A percentile compares a stretch with the other conserved stretches of the same genome.
phyloP scores from a whole-genome alignment of 768 basidiomycete genomes.

The Lactarius pseudohatsudake region DNA sequence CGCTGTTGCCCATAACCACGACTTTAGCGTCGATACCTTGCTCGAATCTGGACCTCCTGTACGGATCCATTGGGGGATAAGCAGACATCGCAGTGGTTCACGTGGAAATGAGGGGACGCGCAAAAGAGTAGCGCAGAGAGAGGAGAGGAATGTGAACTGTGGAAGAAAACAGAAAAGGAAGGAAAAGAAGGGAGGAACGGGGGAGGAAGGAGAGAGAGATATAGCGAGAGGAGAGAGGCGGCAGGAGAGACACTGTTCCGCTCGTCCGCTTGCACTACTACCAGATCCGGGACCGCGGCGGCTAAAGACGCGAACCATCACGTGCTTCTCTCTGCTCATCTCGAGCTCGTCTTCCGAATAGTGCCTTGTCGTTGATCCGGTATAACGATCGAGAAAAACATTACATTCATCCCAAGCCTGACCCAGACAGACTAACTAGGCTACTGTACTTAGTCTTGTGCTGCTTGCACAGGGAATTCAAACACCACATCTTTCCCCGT shows the following conservation, averaged over 20 bases:
- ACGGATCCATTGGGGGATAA: slow-evolving; percentile 62
- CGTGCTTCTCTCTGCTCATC: background rate
- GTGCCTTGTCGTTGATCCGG: background rate
- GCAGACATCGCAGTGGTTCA: slow-evolving; percentile 48
- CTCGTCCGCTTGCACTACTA: background rate
- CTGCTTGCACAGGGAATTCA: slow-evolving; percentile 75
- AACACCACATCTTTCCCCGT: slow-evolving; percentile 97
- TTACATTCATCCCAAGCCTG: background rate
- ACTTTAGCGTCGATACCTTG: slow-evolving; percentile 92
- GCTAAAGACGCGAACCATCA: background rate
- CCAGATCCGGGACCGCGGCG: background rate
- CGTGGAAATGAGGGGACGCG: slow-evolving; percentile 30
- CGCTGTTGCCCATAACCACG: slow-evolving; percentile 88
- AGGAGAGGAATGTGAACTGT: slow-evolving; percentile 33
- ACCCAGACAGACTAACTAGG: slow-evolving; percentile 26
- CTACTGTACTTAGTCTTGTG: slow-evolving; percentile 53
- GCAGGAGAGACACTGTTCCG: background rate
- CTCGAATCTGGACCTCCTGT: slow-evolving; percentile 67
- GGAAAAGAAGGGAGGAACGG: background rate
- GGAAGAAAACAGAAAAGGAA: slow-evolving; percentile 29
- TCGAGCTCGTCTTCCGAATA: background rate
- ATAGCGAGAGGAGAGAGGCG: slow-evolving; percentile 16
- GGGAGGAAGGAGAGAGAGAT: slow-evolving; percentile 34
- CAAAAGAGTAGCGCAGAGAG: slow-evolving; percentile 47
- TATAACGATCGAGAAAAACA: background rate